phyloP scores from a whole-genome alignment of 2,329 filamentous ascomycete species.

The Venturia carpophila region DNA sequence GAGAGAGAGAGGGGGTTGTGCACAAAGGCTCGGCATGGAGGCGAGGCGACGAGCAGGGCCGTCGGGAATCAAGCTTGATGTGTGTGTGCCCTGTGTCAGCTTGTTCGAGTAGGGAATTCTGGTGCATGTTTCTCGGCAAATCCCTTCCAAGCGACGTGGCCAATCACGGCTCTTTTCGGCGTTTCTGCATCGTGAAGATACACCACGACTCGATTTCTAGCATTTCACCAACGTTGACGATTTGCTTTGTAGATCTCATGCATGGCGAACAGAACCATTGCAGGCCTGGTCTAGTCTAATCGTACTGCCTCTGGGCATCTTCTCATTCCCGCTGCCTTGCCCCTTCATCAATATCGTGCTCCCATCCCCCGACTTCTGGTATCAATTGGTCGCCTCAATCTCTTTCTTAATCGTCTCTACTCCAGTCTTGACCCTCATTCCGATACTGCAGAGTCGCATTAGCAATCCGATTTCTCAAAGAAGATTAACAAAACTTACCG shows the following conservation, averaged over 20 bases:
- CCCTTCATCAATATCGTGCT: neutral
- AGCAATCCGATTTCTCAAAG: neutral
- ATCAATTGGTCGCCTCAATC: conserved; percentile 10
- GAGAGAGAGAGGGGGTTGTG: neutral
- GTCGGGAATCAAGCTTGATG: neutral
- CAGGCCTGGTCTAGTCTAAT: neutral
- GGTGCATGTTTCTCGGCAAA: neutral
- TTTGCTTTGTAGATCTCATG: neutral
- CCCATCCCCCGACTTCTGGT: neutral
- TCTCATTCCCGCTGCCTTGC: neutral
- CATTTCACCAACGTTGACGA: neutral
- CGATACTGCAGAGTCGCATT: conserved; percentile 12
- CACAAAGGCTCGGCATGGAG: conserved; percentile 3
- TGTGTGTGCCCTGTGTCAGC: neutral
- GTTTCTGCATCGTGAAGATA: neutral
- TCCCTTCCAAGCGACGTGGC: neutral
- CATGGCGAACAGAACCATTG: neutral
- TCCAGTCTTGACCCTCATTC: conserved; percentile 18
- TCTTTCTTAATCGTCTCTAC: conserved; percentile 18
- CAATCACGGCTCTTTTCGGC: conserved; percentile 13
- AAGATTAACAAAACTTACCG: conserved; percentile 34
- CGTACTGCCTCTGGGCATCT: neutral
- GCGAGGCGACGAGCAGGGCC: neutral
- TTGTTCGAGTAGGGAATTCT: neutral
- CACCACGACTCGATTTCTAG: neutral